Conservation (phyloP, 805 yeast species). For the Priceomyces castillae region DNA sequence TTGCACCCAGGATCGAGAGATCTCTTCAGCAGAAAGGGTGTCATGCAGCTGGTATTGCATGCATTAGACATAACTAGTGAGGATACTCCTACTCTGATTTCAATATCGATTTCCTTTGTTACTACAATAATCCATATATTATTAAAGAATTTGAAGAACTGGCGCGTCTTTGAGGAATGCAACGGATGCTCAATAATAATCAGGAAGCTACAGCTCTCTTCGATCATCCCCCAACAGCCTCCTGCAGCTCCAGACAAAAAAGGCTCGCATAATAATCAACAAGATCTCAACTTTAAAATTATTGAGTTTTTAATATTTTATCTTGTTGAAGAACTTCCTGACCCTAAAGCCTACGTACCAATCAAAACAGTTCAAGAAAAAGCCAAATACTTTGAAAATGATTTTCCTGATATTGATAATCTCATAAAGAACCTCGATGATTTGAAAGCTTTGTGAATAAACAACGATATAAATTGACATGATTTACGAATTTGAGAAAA, state of each 20-base stretch:
- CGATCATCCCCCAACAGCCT: conserved; percentile 6
- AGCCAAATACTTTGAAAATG: conserved; percentile 32
- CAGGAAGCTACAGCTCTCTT: conserved; percentile 27
- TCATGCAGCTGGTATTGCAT: conserved; percentile 35
- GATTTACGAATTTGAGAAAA: too few relatives aligned
- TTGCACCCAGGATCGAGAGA: conserved; percentile 56
- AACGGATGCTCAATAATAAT: conserved; percentile 57
- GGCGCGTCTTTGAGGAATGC: conserved; percentile 56
- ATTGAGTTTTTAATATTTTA: conserved; percentile 71
- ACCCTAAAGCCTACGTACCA: conserved; percentile 4
- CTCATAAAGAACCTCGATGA: conserved; percentile 36
- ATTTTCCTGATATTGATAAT: conserved; percentile 40
- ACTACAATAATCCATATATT: conserved; percentile 57
- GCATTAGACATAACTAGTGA: conserved; percentile 17
- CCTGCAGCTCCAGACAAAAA: conserved; percentile 3
- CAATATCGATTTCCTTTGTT: conserved; percentile 36
- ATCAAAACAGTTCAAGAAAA: conserved; percentile 26
- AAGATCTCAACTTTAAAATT: conserved; percentile 58
- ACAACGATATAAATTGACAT: too few relatives aligned
- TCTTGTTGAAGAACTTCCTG: conserved; percentile 53
- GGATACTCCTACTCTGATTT: conserved; percentile 3
- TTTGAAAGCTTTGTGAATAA: conserved; percentile 19
- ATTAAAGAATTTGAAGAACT: conserved; percentile 54
- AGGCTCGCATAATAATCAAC: conserved; percentile 23
- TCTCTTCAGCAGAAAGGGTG: conserved; percentile 42